Base-by-base conservation (phyloP, 306 rosid species). In the Arachis hypogaea region DNA sequence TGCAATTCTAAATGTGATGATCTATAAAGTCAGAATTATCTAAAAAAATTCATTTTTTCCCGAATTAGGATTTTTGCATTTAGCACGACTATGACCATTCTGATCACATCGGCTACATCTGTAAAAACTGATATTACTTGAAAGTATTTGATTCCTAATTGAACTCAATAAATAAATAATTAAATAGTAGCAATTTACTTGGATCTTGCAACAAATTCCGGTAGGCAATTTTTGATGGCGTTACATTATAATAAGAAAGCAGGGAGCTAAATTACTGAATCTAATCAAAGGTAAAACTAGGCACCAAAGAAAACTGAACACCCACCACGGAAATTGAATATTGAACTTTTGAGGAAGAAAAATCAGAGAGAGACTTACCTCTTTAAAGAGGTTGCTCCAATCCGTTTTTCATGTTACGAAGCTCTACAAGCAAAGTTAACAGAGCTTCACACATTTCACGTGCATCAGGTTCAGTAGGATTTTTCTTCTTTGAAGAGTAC, bases 391-490 rank as follows among this genome's bases (percentile, higher is more conserved):
- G 58, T 62, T 76, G 74, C 7, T 42, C 33, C 36, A 58, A 58
- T 36, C 38, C 63, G 75, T 73, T 81, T 63, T 73, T 78, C 40
- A 69, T 63, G 71, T 80, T 71, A 45, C 89, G 91, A 66, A 93
- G 91, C 92, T 87, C 96, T 9, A 89, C 91, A 33, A 93, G 90
- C 41, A 84, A 40, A 60, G 91, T 83, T 76, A 91, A 77, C 11
- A 91, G 74, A 60, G 97, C 93, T 84, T 86, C 91, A 61, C 96
- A 90, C 93, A 90, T 91, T 75, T 93, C 96, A 72, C 88, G 68
- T 41, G 93, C 89, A 46, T 87, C 88, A 10, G 87, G 84, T 57
- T 86, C 91, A 28, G 11, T 57, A 7, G 90, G 78, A 66, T 77
- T 80, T 69, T 59, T 84, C 74, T 82, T 82, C 54, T 80, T 81